Conservation (phyloP, 768 basidiomycete genomes). For the Boletus bicolor region DNA sequence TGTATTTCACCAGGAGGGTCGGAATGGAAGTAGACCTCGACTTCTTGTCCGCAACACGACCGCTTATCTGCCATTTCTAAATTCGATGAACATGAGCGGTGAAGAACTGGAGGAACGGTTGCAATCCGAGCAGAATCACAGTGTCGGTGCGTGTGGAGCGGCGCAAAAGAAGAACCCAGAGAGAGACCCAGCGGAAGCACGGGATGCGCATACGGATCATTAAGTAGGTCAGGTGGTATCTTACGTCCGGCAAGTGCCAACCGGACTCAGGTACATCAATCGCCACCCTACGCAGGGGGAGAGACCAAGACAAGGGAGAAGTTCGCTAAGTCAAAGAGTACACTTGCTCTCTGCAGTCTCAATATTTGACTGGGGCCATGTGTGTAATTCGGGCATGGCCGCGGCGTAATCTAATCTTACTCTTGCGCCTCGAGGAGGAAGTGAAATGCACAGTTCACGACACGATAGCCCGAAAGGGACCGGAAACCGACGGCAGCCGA, state of each 20-base stretch:
- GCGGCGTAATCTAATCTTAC: background rate
- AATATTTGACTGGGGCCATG: background rate
- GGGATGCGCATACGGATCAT: too few relatives aligned
- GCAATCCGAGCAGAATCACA: background rate
- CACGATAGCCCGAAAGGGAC: background rate
- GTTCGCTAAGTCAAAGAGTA: background rate
- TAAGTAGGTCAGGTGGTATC: background rate
- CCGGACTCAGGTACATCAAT: background rate
- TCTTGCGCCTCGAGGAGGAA: constrained; percentile 13
- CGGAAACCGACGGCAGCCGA: background rate
- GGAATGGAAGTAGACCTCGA: background rate
- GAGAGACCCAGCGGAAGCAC: too few relatives aligned
- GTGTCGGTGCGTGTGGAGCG: background rate
- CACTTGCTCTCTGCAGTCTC: background rate
- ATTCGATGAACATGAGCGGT: background rate
- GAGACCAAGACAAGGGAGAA: too few relatives aligned
- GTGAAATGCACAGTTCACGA: constrained; percentile 21
- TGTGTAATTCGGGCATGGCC: background rate
- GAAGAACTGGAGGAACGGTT: background rate
- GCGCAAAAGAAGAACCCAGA: too few relatives aligned
- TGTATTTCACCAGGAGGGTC: too few relatives aligned
- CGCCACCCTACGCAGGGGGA: constrained; percentile 28
- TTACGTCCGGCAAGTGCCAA: background rate
- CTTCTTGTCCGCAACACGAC: background rate
- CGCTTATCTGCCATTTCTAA: background rate